Evolutionary conservation across 1,284 basidiomycete species (phyloP).

Genomic region (Omphalotus olearius): DNA sequence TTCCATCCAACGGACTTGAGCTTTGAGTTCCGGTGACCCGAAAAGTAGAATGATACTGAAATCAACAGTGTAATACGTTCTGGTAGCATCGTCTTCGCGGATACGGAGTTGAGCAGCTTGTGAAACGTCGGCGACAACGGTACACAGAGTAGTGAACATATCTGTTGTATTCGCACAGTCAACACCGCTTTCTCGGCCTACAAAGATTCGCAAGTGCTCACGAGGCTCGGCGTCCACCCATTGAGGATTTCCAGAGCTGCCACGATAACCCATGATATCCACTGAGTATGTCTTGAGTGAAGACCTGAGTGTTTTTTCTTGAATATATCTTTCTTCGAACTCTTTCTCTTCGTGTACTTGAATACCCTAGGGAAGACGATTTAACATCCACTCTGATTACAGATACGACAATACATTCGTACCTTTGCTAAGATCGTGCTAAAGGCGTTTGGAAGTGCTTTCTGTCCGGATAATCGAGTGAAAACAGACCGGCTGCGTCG

Average conservation of each 20-base stretch:
- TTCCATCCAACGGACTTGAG: constrained; percentile 40
- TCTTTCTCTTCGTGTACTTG: constrained; percentile 29
- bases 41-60: constrained; percentile 39
- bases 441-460: constrained; percentile 24
- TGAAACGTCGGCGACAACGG: constrained; percentile 32
- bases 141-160: constrained; percentile 33
- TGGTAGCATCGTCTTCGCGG: constrained; percentile 10
- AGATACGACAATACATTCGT: neutral
- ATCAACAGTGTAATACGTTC: constrained; percentile 28
- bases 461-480: constrained; percentile 20
- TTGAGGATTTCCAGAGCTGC: constrained; percentile 16
- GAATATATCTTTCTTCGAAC: constrained; percentile 22
- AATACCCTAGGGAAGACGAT: constrained; percentile 23
- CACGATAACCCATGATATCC: constrained; percentile 20
- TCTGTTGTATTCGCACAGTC: constrained; percentile 18
- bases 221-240: constrained; percentile 24
- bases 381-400: neutral
- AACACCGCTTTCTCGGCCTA: too few relatives aligned
- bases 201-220: constrained; percentile 2
- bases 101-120: constrained; percentile 19
- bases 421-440: constrained; percentile 27
- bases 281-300: neutral
- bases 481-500: constrained; percentile 20
- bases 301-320: neutral
- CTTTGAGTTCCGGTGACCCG: constrained; percentile 42